Percentiles rank a stretch among this genome's conserved stretches.
Conservation (phyloP, 2,329 filamentous ascomycete genomes). For the Cladobotryum mycophilum region DNA sequence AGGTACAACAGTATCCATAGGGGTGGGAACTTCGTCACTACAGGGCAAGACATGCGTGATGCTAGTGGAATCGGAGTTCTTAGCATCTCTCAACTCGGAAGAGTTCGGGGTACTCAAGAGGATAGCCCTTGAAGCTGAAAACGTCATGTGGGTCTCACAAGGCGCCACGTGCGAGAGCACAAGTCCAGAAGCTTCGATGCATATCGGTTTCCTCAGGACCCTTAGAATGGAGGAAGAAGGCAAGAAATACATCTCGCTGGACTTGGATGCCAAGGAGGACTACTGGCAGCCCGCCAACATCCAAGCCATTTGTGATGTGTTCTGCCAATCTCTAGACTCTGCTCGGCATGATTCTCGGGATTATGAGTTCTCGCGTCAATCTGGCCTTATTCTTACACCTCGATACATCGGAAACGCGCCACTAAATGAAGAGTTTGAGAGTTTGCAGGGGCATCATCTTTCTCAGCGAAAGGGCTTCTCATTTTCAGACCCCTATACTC, state of each 20-base stretch:
- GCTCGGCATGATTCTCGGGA: background rate
- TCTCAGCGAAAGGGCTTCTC: background rate
- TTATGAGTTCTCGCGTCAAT: background rate
- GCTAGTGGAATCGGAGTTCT: background rate
- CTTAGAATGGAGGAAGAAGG: slow-evolving; percentile 10
- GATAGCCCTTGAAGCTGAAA: background rate
- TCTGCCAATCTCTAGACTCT: background rate
- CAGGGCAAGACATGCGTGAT: background rate
- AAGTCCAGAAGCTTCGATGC: slow-evolving; percentile 1
- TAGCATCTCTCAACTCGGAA: background rate
- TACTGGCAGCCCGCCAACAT: background rate
- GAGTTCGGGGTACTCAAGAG: background rate
- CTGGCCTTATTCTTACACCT: background rate
- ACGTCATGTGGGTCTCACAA: background rate
- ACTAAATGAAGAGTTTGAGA: background rate
- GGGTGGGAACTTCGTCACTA: background rate
- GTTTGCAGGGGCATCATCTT: background rate
- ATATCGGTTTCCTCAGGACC: slow-evolving; percentile 12
- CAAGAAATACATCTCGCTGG: slow-evolving; percentile 12
- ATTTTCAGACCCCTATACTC: background rate
- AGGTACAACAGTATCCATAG: background rate
- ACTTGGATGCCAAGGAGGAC: background rate
- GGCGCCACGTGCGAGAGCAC: background rate
- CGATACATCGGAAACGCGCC: background rate
- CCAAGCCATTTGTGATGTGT: background rate